Conservation (phyloP, 2,329 filamentous ascomycete genomes). For the Paraphaeosphaeria minitans region DNA sequence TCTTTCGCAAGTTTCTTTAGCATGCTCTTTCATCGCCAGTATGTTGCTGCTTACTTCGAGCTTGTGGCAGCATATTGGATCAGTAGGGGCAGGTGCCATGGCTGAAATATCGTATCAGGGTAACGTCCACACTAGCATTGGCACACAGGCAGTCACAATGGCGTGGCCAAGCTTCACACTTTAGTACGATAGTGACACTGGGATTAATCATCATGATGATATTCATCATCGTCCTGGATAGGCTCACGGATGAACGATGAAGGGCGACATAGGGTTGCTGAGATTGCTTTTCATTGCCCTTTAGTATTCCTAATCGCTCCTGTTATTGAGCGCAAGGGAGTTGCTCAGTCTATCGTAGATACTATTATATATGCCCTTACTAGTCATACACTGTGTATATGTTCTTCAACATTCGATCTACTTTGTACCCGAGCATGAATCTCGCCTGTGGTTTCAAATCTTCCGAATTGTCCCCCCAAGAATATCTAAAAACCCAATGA, state of each 20-base stretch:
- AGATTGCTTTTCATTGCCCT: too few relatives aligned
- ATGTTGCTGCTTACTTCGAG: slow-evolving; percentile 65
- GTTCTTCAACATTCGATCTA: too few relatives aligned
- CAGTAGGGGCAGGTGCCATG: slow-evolving; percentile 87
- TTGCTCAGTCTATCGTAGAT: too few relatives aligned
- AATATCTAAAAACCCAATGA: too few relatives aligned
- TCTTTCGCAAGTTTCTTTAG: slow-evolving; percentile 84
- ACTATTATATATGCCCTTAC: too few relatives aligned
- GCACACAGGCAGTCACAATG: slow-evolving; percentile 88
- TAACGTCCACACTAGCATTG: slow-evolving; percentile 78
- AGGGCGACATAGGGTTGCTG: neutral
- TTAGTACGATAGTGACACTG: slow-evolving; percentile 60
- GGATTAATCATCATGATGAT: neutral
- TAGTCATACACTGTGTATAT: too few relatives aligned
- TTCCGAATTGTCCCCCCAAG: too few relatives aligned
- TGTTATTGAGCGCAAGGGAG: too few relatives aligned
- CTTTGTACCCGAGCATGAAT: too few relatives aligned
- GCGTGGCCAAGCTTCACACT: slow-evolving; percentile 91
- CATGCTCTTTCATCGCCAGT: slow-evolving; percentile 74
- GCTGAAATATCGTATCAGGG: slow-evolving; percentile 88
- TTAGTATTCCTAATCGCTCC: too few relatives aligned
- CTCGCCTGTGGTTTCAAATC: too few relatives aligned
- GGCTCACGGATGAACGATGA: slow-evolving; percentile 3
- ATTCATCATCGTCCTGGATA: neutral
- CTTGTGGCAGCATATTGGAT: slow-evolving; percentile 89